phyloP scores from a whole-genome alignment of 306 rosid genomes.

The Canavalia gladiata region DNA sequence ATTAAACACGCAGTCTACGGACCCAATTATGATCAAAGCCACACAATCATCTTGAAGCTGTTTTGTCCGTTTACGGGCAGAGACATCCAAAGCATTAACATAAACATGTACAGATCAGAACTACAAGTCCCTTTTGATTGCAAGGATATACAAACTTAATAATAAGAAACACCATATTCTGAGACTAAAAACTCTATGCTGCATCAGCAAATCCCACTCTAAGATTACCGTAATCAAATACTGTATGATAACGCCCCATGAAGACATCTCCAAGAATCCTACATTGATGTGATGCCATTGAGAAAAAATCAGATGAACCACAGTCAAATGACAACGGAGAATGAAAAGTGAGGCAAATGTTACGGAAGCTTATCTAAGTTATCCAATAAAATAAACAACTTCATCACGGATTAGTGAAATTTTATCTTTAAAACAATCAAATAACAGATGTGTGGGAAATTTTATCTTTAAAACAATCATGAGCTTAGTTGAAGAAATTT shows the following conservation, averaged over 20 bases:
- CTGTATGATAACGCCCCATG: slow-evolving; percentile 95
- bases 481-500: slow-evolving; percentile 1
- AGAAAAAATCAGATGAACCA: slow-evolving; percentile 39
- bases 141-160: background rate
- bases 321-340: background rate
- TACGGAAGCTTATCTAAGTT: no score
- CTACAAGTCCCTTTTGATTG: slow-evolving; percentile 27
- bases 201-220: slow-evolving; percentile 94
- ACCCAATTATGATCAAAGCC: background rate
- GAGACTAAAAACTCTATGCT: slow-evolving; percentile 56
- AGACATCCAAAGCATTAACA: slow-evolving; percentile 1
- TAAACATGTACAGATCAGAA: slow-evolving; percentile 24
- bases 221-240: slow-evolving; percentile 74
- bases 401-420: no score
- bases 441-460: no score
- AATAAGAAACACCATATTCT: background rate
- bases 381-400: no score
- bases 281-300: slow-evolving; percentile 41
- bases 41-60: slow-evolving; percentile 5
- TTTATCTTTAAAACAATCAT: no score
- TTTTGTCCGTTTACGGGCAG: background rate
- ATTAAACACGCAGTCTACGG: slow-evolving; percentile 39
- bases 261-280: slow-evolving; percentile 94
- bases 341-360: background rate
- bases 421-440: no score